Percentiles rank a stretch among this genome's conserved stretches.
Evolutionary conservation across 2,329 filamentous ascomycete genomes (phyloP).

Genomic region (Akanthomyces muscarius): DNA sequence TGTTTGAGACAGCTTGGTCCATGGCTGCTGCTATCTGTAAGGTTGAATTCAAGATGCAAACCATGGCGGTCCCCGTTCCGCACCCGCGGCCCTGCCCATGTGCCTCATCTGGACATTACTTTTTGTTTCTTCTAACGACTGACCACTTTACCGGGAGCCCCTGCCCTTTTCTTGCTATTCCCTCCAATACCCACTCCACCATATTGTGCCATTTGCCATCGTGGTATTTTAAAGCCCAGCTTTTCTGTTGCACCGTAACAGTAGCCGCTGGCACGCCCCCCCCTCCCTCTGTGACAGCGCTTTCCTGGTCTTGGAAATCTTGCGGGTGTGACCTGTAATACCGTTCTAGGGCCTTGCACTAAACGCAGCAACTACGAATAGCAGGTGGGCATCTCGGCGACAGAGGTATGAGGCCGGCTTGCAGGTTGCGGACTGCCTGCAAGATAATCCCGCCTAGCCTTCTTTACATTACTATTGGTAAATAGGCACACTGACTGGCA

Average conservation of each 20-base stretch:
- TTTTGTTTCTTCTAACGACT: background rate
- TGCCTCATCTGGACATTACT: conserved; percentile 2
- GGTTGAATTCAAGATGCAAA: background rate
- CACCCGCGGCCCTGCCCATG: background rate
- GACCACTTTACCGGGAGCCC: background rate
- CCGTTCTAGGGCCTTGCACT: background rate
- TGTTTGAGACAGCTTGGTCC: background rate
- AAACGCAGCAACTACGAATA: background rate
- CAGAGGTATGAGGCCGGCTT: background rate
- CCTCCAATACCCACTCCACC: conserved; percentile 1
- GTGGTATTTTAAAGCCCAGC: background rate
- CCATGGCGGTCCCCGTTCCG: background rate
- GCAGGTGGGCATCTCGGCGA: background rate
- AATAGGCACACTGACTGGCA: background rate
- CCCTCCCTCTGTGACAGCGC: background rate
- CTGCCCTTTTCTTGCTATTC: background rate
- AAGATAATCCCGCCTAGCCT: background rate
- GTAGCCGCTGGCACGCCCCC: conserved; percentile 14
- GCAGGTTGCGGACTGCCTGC: background rate
- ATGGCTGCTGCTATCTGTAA: background rate
- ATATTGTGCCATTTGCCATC: background rate
- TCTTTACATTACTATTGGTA: background rate
- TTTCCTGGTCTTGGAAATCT: background rate
- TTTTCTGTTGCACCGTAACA: background rate
- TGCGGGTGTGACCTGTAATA: background rate